A percentile compares a stretch with the other conserved stretches of the same genome.
Conservation (phyloP, 441 rosid species). For the Hura crepitans region DNA sequence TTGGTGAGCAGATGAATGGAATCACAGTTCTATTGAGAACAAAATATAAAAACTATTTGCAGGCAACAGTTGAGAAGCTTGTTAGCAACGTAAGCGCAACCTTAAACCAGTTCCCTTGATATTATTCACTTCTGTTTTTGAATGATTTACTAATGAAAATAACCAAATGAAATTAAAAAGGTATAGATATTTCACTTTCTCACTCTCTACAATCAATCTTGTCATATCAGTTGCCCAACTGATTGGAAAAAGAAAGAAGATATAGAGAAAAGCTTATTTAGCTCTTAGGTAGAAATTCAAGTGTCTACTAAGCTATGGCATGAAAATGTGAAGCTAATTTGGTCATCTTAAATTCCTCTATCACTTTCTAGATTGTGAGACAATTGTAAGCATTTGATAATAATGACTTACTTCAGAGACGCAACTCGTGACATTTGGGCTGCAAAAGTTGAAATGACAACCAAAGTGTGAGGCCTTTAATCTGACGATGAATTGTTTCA, state of each 20-base stretch:
- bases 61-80: slow-evolving; percentile 83
- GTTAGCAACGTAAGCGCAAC: slow-evolving; percentile 65
- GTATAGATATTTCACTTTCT: neutral
- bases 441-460: neutral
- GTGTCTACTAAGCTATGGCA: no score
- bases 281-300: no score
- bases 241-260: neutral
- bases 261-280: no score
- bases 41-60: slow-evolving; percentile 86
- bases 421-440: neutral
- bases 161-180: neutral
- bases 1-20: slow-evolving; percentile 94
- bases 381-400: neutral
- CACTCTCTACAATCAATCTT: neutral
- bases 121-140: neutral
- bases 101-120: neutral
- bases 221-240: neutral
- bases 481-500: slow-evolving; percentile 11
- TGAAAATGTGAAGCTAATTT: neutral
- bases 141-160: neutral
- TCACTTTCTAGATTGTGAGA: neutral
- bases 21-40: slow-evolving; percentile 84
- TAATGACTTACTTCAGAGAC: neutral
- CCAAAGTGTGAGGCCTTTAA: neutral
- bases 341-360: neutral